These are phyloP conservation scores for Penicilliopsis zonata DNA, from an alignment of 495 filamentous ascomycete species.

Conservation along the genomic window DNA sequence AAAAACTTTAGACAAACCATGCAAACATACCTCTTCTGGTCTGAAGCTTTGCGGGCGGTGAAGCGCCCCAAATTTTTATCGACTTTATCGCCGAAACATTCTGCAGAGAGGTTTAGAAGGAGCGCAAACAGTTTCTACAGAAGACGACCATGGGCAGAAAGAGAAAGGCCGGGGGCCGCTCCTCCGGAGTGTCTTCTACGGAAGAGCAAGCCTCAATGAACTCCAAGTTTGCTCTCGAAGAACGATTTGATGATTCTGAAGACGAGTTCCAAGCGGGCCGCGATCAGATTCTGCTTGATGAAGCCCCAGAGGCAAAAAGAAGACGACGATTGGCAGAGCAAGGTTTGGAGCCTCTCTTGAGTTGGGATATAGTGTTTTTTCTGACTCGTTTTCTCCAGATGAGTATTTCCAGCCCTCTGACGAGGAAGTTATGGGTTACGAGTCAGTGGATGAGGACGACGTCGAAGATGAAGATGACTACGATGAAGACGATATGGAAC, in stretches of 20 bases:
- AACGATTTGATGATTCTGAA: constrained; percentile 81
- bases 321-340: constrained; percentile 52
- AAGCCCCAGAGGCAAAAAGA: constrained; percentile 65
- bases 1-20: neutral
- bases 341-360: constrained; percentile 24
- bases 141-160: constrained; percentile 60
- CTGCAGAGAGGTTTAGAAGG: neutral
- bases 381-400: constrained; percentile 26
- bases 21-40: constrained; percentile 2
- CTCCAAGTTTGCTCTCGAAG: constrained; percentile 46
- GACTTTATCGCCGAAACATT: constrained; percentile 1
- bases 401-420: constrained; percentile 60
- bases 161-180: constrained; percentile 53
- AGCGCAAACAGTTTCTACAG: constrained; percentile 28
- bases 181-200: constrained; percentile 20
- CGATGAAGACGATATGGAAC: constrained; percentile 19
- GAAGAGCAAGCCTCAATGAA: constrained; percentile 30
- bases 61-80: neutral
- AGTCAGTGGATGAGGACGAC: constrained; percentile 35
- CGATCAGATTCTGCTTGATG: constrained; percentile 76
- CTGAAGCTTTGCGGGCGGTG: neutral
- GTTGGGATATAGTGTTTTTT: neutral
- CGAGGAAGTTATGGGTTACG: constrained; percentile 72
- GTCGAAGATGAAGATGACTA: constrained; percentile 33
- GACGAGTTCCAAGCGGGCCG: constrained; percentile 80